Conservation (phyloP, 2,329 filamentous ascomycete species). For the Colletotrichum incanum region DNA sequence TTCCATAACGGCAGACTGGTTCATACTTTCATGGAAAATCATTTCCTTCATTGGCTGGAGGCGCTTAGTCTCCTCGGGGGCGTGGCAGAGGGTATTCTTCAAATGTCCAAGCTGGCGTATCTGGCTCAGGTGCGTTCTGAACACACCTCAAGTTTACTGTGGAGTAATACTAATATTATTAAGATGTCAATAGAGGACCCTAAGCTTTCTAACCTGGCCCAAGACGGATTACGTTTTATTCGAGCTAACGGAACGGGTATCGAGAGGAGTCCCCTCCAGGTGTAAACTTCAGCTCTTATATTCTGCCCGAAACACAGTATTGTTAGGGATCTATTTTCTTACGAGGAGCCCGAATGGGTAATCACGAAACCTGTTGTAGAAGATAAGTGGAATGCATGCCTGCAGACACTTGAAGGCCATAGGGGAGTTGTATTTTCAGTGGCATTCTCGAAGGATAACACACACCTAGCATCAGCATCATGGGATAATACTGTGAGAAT, state of each 20-base stretch:
- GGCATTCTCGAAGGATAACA: not conserved
- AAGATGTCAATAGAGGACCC: not conserved
- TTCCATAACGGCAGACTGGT: not conserved
- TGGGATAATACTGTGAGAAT: not conserved
- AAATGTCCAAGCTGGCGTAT: not conserved
- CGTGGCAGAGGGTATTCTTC: not conserved
- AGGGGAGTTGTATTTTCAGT: not conserved
- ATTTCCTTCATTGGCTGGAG: not conserved
- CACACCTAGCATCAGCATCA: not conserved
- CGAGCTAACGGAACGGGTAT: not conserved
- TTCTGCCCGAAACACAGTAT: not conserved
- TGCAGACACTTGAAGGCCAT: not conserved
- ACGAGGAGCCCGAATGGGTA: not conserved
- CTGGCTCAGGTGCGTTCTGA: not conserved
- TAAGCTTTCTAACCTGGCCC: not conserved
- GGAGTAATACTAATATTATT: not conserved
- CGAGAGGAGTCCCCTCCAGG: not conserved
- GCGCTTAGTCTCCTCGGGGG: not conserved
- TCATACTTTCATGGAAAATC: not conserved
- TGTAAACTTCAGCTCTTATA: not conserved
- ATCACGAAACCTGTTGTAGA: not conserved
- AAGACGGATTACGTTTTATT: not conserved
- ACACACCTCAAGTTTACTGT: fast-evolving
- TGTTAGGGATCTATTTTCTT: not conserved
- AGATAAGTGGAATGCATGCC: not conserved